Base-by-base conservation (phyloP, 192 early-diverging fungal genomes). In the Podila epigama region DNA sequence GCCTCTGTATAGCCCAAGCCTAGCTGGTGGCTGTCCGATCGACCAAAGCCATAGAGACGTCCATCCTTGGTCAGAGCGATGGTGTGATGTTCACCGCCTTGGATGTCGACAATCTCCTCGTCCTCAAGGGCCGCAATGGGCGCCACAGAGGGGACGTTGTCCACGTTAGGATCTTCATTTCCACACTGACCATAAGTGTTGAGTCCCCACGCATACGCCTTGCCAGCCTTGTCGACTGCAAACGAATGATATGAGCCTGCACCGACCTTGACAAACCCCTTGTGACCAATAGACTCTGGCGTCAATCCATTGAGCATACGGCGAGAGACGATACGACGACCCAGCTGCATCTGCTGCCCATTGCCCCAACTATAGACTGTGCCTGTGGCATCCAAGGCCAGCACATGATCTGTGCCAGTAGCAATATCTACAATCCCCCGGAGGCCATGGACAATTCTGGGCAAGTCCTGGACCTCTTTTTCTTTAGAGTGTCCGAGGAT, bases 121-220 rank as follows among this genome's bases (percentile, higher is more conserved):
- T 70, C 63, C 5, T 81, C 51, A 8, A 90, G 79, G 0, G 84
- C 82, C 7, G 86, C 71, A 15, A 97, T 82, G 2, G 54, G 63
- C 9, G 86, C 81, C 5, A 92, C 91, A 39, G 82, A 77, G 4
- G 88, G 75, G 28, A 92, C 79, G 34, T 82, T 57, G 66, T 81
- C 82, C 2, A 83, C 80, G 20, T 69, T 60, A 27, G 65, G 54
- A 48, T 62, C 44, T 29, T 82, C 71, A 13, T 69, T 42, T 54
- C 95, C 95, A 60, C 94, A 90, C 81, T 98, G 97, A 48, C 87
- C 88, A 70, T 91, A 93, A 62, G 95, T 96, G 79, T 98, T 98
- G 53, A 96, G 83, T 18, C 97, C 97, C 89, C 93, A 96, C 11
- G 88, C 85, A 63, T 85, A 95, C 15, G 96, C 79, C 15, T 84